Percentiles rank a stretch among this genome's conserved stretches.
These are phyloP conservation scores for Strobilomyces confusus DNA, from an alignment of 768 basidiomycete genomes.

Conservation along the genomic window DNA sequence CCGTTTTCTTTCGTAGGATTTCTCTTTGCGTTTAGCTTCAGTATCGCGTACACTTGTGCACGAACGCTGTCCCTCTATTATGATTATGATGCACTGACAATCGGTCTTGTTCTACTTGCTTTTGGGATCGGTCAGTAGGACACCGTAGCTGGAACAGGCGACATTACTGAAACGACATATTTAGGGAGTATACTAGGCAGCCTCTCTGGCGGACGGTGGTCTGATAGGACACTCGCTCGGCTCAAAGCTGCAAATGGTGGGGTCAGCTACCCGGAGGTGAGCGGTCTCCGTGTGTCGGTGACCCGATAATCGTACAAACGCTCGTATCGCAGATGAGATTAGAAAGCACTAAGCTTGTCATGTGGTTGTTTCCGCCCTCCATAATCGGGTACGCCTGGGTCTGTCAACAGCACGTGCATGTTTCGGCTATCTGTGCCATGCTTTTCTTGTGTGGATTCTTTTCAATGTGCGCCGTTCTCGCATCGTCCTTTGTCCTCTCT, in stretches of 20 bases:
- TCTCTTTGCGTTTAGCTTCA: slow-evolving; percentile 66
- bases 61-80: slow-evolving; percentile 67
- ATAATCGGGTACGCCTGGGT: slow-evolving; percentile 78
- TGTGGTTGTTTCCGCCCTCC: slow-evolving; percentile 51
- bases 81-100: slow-evolving; percentile 62
- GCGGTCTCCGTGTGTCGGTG: not conserved
- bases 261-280: slow-evolving; percentile 60
- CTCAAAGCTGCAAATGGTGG: slow-evolving; percentile 49
- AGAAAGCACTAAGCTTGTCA: slow-evolving; percentile 55
- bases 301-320: not conserved
- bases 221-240: slow-evolving; percentile 45
- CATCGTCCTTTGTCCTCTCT: not conserved
- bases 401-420: slow-evolving; percentile 55
- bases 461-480: slow-evolving; percentile 50
- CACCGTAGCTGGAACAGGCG: not conserved
- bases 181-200: slow-evolving; percentile 50
- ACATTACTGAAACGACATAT: not conserved
- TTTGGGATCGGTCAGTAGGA: slow-evolving; percentile 58
- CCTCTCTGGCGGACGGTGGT: slow-evolving; percentile 58
- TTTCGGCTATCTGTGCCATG: slow-evolving; percentile 67
- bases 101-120: slow-evolving; percentile 73
- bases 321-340: slow-evolving; percentile 58
- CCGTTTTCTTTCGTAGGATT: slow-evolving; percentile 42
- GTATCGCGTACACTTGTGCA: slow-evolving; percentile 70
- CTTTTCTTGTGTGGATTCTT: slow-evolving; percentile 75